Conservation (phyloP, 23 red algal species). For the Gracilaria gracilis region DNA sequence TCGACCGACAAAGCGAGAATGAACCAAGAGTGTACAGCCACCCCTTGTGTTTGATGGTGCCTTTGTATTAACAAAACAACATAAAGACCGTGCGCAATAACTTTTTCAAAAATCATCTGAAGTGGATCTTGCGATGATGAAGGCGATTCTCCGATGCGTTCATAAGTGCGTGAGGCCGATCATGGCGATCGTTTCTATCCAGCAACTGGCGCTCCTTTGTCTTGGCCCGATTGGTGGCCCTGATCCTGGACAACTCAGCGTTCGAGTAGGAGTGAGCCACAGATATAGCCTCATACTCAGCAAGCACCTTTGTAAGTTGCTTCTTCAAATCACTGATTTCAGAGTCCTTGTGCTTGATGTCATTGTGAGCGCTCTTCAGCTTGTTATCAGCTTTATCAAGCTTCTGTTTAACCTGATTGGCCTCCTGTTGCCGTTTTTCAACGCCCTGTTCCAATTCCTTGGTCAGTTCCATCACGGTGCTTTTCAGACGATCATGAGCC, state of each 20-base stretch:
- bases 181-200: slow-evolving; percentile 39
- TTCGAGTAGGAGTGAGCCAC: slow-evolving; percentile 74
- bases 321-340: slow-evolving; percentile 51
- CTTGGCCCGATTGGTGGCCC: slow-evolving; percentile 63
- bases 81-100: neutral
- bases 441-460: slow-evolving; percentile 41
- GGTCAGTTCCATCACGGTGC: slow-evolving; percentile 55
- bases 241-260: slow-evolving; percentile 61
- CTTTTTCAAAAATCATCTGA: slow-evolving; percentile 41
- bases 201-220: slow-evolving; percentile 55
- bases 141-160: slow-evolving; percentile 19
- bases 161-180: slow-evolving; percentile 27
- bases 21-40: neutral
- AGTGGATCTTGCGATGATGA: slow-evolving; percentile 64
- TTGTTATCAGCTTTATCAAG: neutral
- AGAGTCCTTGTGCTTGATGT: slow-evolving; percentile 20
- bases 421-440: slow-evolving; percentile 8
- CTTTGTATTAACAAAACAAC: neutral
- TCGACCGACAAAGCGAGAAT: neutral
- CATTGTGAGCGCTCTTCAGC: slow-evolving; percentile 9
- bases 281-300: slow-evolving; percentile 68
- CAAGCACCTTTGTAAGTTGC: slow-evolving; percentile 59
- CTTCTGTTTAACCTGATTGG: neutral
- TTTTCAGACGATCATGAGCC: slow-evolving; percentile 43
- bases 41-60: neutral